Evolutionary conservation across 805 yeast species (phyloP).

Genomic region (Isabelozyma heimii): DNA sequence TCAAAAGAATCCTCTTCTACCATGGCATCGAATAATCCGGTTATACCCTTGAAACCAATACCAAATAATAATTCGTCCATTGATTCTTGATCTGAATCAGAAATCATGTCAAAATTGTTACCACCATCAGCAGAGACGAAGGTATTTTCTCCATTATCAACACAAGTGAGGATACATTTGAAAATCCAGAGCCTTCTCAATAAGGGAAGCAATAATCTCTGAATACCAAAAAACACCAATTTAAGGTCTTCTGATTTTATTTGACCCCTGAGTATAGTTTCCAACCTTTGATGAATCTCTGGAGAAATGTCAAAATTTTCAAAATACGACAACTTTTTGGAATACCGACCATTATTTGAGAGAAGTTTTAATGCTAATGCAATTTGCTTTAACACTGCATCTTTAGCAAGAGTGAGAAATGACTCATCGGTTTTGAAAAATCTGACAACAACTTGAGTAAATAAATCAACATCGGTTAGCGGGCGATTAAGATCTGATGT

Average conservation of each 20-base stretch:
- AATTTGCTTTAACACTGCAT: slow-evolving; percentile 22
- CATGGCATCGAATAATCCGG: slow-evolving; percentile 12
- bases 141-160: slow-evolving; percentile 21
- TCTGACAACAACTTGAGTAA: slow-evolving; percentile 37
- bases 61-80: slow-evolving; percentile 21
- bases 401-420: slow-evolving; percentile 30
- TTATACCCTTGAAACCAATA: slow-evolving; percentile 22
- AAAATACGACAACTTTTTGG: background rate
- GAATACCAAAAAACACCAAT: slow-evolving; percentile 10
- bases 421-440: slow-evolving; percentile 48
- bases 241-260: background rate
- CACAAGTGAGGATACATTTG: slow-evolving; percentile 30
- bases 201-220: slow-evolving; percentile 26
- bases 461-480: slow-evolving; percentile 14
- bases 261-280: background rate
- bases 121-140: slow-evolving; percentile 2
- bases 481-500: background rate
- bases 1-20: slow-evolving; percentile 6
- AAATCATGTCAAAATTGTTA: background rate
- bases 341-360: background rate
- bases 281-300: background rate
- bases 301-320: background rate
- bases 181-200: slow-evolving; percentile 34
- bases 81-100: slow-evolving; percentile 7
- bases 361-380: background rate